Evolutionary conservation across 768 basidiomycete species (phyloP).

Genomic region (Antrodiella citrinella): DNA sequence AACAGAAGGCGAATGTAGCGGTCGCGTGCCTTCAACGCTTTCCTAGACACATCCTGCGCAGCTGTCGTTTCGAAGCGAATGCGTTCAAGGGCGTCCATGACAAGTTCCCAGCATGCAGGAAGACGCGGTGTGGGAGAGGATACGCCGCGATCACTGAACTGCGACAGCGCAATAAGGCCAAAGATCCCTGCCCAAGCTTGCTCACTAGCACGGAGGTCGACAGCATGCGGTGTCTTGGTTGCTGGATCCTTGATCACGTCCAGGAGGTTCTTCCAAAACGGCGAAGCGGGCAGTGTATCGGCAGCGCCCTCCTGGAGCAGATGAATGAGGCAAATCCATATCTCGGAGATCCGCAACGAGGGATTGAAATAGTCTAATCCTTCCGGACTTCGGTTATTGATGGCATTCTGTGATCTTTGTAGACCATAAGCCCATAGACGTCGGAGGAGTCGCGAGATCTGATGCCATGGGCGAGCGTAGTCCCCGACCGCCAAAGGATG

Average conservation of each 20-base stretch:
- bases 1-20: slow-evolving; percentile 63
- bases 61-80: slow-evolving; percentile 49
- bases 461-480: slow-evolving; percentile 13
- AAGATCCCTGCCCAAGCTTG: slow-evolving; percentile 65
- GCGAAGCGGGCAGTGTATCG: background rate
- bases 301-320: slow-evolving; percentile 19
- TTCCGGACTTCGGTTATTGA: slow-evolving; percentile 24
- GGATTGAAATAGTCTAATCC: slow-evolving; percentile 26
- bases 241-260: background rate
- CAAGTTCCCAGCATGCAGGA: slow-evolving; percentile 58
- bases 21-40: slow-evolving; percentile 48
- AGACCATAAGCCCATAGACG: slow-evolving; percentile 49
- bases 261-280: slow-evolving; percentile 5
- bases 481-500: slow-evolving; percentile 14
- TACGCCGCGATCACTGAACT: slow-evolving; percentile 58
- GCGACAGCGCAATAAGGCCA: slow-evolving; percentile 64
- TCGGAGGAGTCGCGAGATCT: slow-evolving; percentile 33
- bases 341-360: slow-evolving; percentile 39
- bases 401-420: slow-evolving; percentile 31
- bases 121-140: slow-evolving; percentile 33
- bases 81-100: slow-evolving; percentile 45
- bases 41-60: slow-evolving; percentile 24
- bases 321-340: slow-evolving; percentile 73
- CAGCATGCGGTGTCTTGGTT: slow-evolving; percentile 6
- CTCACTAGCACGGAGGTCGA: slow-evolving; percentile 49